A percentile compares a stretch with the other conserved stretches of the same genome.
Conservation (phyloP, 1,284 basidiomycete species). For the Ganoderma leucocontextum region DNA sequence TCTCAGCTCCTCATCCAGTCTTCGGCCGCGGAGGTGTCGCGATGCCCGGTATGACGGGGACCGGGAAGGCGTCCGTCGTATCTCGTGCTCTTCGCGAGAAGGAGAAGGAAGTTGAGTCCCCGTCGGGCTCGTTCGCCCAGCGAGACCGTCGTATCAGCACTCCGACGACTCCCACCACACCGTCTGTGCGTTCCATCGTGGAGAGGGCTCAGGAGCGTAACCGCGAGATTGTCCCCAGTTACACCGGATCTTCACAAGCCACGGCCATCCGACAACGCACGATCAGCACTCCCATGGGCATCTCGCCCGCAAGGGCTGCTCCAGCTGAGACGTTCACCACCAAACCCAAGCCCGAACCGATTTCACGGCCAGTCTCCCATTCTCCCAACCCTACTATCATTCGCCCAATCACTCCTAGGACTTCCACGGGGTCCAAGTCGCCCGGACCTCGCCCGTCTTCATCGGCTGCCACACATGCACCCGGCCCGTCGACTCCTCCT, state of each 20-base stretch:
- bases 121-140: conserved; percentile 9
- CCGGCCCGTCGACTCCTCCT: conserved; percentile 47
- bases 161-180: conserved; percentile 41
- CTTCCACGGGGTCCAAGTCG: conserved; percentile 26
- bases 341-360: conserved; percentile 26
- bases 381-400: conserved; percentile 25
- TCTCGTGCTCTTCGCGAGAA: conserved; percentile 33
- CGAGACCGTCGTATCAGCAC: conserved; percentile 47
- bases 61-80: conserved; percentile 34
- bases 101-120: conserved; percentile 26
- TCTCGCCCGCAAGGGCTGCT: conserved; percentile 18
- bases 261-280: conserved; percentile 48
- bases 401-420: conserved; percentile 29
- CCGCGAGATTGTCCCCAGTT: conserved; percentile 33
- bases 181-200: conserved; percentile 39
- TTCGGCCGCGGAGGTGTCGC: conserved; percentile 78
- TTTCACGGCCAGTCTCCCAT: conserved; percentile 28
- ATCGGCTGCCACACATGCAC: conserved; percentile 34
- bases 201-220: conserved; percentile 42
- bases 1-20: conserved; percentile 68
- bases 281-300: conserved; percentile 42
- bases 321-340: conserved; percentile 20
- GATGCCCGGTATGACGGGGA: conserved; percentile 69
- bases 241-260: conserved; percentile 27
- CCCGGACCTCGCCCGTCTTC: conserved; percentile 37